Percentiles rank a stretch among this genome's conserved stretches.
Conservation (phyloP, 1,284 basidiomycete genomes). For the Heterobasidion annosum region DNA sequence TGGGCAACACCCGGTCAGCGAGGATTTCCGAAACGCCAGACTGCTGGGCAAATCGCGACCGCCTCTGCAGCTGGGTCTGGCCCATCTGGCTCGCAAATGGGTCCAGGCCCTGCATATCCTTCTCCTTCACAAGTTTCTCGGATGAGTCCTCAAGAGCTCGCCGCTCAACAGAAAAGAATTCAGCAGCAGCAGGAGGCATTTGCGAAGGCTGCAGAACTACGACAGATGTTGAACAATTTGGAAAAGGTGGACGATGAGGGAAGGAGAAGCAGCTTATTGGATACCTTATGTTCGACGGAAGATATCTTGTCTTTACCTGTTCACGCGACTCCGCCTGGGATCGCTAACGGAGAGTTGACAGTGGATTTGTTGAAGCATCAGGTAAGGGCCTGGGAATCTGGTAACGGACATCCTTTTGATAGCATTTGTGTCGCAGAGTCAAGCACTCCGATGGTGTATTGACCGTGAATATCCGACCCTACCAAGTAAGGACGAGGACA, state of each 20-base stretch:
- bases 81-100: background rate
- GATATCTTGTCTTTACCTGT: constrained; percentile 61
- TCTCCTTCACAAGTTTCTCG: background rate
- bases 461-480: constrained; percentile 66
- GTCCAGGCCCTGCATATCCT: constrained; percentile 1
- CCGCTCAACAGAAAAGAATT: constrained; percentile 21
- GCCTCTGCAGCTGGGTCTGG: constrained; percentile 1
- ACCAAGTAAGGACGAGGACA: constrained; percentile 56
- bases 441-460: constrained; percentile 76
- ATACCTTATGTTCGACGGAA: constrained; percentile 56
- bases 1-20: constrained; percentile 69
- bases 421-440: constrained; percentile 35
- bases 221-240: constrained; percentile 51
- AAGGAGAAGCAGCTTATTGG: constrained; percentile 60
- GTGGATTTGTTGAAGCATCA: constrained; percentile 77
- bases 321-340: constrained; percentile 61
- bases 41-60: constrained; percentile 7
- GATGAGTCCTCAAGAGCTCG: constrained; percentile 14
- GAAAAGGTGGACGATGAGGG: constrained; percentile 74
- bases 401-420: background rate
- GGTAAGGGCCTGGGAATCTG: constrained; percentile 26
- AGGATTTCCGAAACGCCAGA: constrained; percentile 34
- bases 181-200: constrained; percentile 45
- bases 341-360: constrained; percentile 49
- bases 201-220: constrained; percentile 56